Evolutionary conservation across 768 basidiomycete genomes (phyloP).

Genomic region (Arthromyces matolae): DNA sequence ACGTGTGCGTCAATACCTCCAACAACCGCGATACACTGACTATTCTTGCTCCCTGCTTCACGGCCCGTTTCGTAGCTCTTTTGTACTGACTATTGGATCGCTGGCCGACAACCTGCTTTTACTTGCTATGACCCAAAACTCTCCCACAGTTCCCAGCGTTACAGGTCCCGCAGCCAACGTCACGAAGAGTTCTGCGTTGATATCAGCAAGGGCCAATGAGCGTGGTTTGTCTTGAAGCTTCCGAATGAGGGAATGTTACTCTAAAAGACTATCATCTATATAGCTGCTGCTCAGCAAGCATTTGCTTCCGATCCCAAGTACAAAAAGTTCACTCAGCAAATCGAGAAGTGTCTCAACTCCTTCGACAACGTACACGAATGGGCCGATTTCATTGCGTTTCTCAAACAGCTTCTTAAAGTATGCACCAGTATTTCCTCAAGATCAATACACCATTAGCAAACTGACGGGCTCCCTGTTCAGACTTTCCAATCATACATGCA

Average conservation of each 20-base stretch:
- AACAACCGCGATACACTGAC: too few relatives aligned
- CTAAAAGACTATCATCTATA: neutral
- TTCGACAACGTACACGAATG: conserved; percentile 98
- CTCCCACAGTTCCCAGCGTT: conserved; percentile 26
- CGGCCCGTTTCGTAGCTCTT: conserved; percentile 10
- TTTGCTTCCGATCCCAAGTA: conserved; percentile 85
- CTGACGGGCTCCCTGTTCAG: conserved; percentile 34
- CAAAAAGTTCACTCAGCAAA: conserved; percentile 89
- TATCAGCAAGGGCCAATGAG: conserved; percentile 43
- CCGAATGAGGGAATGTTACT: neutral
- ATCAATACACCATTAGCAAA: neutral
- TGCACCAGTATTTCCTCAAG: conserved; percentile 2
- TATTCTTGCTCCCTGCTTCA: too few relatives aligned
- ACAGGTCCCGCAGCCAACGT: conserved; percentile 31
- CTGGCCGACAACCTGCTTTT: conserved; percentile 14
- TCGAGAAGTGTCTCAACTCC: conserved; percentile 88
- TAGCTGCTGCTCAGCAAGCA: conserved; percentile 49
- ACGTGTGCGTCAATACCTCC: conserved; percentile 9
- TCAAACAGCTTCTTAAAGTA: conserved; percentile 92
- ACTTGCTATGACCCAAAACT: conserved; percentile 16
- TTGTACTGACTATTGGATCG: conserved; percentile 11
- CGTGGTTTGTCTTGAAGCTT: conserved; percentile 38
- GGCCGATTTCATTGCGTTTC: conserved; percentile 98
- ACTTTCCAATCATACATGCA: conserved; percentile 91
- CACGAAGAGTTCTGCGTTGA: conserved; percentile 38